A percentile compares a stretch with the other conserved stretches of the same genome.
Evolutionary conservation across 805 yeast species (phyloP).

Genomic region (Yueomyces sp.): DNA sequence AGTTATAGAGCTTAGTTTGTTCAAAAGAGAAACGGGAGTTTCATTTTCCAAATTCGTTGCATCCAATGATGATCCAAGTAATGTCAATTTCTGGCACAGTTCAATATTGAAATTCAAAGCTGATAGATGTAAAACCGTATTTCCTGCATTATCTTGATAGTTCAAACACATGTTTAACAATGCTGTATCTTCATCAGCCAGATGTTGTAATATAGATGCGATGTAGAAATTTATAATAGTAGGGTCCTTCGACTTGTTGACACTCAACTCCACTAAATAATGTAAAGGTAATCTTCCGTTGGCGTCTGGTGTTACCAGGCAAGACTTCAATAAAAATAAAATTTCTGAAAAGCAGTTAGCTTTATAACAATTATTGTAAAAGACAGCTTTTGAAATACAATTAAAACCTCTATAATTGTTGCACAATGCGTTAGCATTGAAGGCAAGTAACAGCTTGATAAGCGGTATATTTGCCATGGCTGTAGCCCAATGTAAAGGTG

Average conservation of each 20-base stretch:
- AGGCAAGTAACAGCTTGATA: slow-evolving; percentile 38
- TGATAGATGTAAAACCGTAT: slow-evolving; percentile 76
- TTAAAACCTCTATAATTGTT: slow-evolving; percentile 50
- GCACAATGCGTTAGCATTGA: slow-evolving; percentile 47
- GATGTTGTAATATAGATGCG: slow-evolving; percentile 32
- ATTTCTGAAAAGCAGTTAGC: slow-evolving; percentile 45
- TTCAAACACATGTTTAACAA: slow-evolving; percentile 48
- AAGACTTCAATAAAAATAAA: slow-evolving; percentile 45
- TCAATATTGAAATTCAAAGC: slow-evolving; percentile 24
- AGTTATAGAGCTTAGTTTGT: slow-evolving; percentile 11
- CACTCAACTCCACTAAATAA: slow-evolving; percentile 43
- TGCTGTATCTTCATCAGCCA: slow-evolving; percentile 27
- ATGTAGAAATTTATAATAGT: slow-evolving; percentile 44
- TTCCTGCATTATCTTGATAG: slow-evolving; percentile 71
- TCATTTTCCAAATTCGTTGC: slow-evolving; percentile 18
- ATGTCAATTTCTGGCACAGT: slow-evolving; percentile 19
- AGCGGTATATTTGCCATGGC: slow-evolving; percentile 59
- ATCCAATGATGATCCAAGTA: slow-evolving; percentile 21
- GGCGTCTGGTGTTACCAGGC: slow-evolving; percentile 58
- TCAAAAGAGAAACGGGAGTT: slow-evolving; percentile 19
- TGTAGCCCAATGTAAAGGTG: slow-evolving; percentile 77
- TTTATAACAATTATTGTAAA: slow-evolving; percentile 62
- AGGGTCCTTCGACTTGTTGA: slow-evolving; percentile 34
- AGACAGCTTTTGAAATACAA: slow-evolving; percentile 52
- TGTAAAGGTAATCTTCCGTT: slow-evolving; percentile 66